These are phyloP conservation scores for Articulospora tetracladia DNA, from an alignment of 495 filamentous ascomycete species.

Conservation along the genomic window DNA sequence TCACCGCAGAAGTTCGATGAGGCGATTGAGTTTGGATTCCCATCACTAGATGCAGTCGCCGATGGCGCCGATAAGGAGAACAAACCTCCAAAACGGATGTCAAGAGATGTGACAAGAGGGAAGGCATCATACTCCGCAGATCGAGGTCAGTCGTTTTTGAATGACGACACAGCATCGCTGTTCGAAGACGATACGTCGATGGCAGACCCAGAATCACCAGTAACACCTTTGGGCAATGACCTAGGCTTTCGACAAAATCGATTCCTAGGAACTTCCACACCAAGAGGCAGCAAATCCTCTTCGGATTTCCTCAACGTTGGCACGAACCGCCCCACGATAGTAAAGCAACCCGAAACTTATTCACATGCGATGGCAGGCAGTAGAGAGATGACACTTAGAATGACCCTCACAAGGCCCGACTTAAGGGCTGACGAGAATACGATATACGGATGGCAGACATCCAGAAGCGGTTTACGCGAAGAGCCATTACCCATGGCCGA, in stretches of 20 bases:
- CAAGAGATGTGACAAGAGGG: conserved; percentile 8
- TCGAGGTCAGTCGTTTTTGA: conserved; percentile 35
- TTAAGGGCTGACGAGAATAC: conserved; percentile 65
- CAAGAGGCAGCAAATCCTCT: conserved; percentile 19
- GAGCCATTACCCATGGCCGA: conserved; percentile 27
- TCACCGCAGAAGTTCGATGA: conserved; percentile 96
- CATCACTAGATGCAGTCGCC: conserved; percentile 47
- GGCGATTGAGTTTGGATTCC: conserved; percentile 90
- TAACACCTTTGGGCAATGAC: conserved; percentile 38
- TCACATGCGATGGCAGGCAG: conserved; percentile 53
- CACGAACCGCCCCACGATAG: conserved; percentile 18
- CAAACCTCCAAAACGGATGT: conserved; percentile 19
- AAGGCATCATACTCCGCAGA: conserved; percentile 32
- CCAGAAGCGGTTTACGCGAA: conserved; percentile 44
- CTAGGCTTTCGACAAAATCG: conserved; percentile 11
- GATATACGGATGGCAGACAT: conserved; percentile 53
- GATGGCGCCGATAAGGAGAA: conserved; percentile 28
- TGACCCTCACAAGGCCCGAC: conserved; percentile 90
- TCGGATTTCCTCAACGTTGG: conserved; percentile 22
- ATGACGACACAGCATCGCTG: conserved; percentile 40
- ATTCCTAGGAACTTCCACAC: not conserved
- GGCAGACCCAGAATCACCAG: conserved; percentile 48
- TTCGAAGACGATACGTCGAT: conserved; percentile 49
- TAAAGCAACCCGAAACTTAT: conserved; percentile 36
- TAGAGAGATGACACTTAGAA: conserved; percentile 90